phyloP scores from a whole-genome alignment of 352 stramenopile species.

The Pythium graminicola region DNA sequence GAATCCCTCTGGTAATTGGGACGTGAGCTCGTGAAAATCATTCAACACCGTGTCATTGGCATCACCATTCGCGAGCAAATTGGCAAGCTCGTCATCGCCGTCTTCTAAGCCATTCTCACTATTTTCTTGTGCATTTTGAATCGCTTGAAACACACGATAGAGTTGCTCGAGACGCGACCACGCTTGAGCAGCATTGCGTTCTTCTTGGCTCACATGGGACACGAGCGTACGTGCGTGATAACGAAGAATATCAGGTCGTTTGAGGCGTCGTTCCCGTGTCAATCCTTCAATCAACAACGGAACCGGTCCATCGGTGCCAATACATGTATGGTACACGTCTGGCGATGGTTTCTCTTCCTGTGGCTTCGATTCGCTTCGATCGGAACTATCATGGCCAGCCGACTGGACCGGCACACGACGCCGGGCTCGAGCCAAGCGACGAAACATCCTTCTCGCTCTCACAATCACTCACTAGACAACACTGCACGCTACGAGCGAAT shows the following conservation, averaged over 20 bases:
- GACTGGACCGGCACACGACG: slow-evolving; percentile 54
- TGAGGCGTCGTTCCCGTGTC: slow-evolving; percentile 7
- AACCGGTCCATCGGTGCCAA: slow-evolving; percentile 19
- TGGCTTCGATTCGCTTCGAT: slow-evolving; percentile 27
- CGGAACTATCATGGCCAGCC: slow-evolving; percentile 45
- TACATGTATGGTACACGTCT: slow-evolving; percentile 39
- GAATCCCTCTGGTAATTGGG: slow-evolving; percentile 57
- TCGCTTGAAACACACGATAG: slow-evolving; percentile 49
- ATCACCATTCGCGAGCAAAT: slow-evolving; percentile 7
- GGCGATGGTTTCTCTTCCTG: slow-evolving; percentile 17
- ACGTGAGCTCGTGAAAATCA: slow-evolving; percentile 45
- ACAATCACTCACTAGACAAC: too few relatives aligned
- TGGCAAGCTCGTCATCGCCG: slow-evolving; percentile 11
- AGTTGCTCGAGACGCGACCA: slow-evolving; percentile 53
- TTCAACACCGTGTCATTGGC: slow-evolving; percentile 34
- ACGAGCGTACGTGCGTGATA: slow-evolving; percentile 17
- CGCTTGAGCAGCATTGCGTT: slow-evolving; percentile 41
- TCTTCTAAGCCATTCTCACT: slow-evolving; percentile 25
- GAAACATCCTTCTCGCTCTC: slow-evolving; percentile 35
- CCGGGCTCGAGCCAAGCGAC: slow-evolving; percentile 45
- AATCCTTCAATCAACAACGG: slow-evolving; percentile 19
- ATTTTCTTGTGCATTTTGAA: slow-evolving; percentile 27
- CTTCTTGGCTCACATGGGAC: slow-evolving; percentile 31
- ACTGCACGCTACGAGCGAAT: neutral
- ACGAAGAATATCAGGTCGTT: slow-evolving; percentile 12